phyloP scores from a whole-genome alignment of 2,329 filamentous ascomycete species.

The Myotisia sp. region DNA sequence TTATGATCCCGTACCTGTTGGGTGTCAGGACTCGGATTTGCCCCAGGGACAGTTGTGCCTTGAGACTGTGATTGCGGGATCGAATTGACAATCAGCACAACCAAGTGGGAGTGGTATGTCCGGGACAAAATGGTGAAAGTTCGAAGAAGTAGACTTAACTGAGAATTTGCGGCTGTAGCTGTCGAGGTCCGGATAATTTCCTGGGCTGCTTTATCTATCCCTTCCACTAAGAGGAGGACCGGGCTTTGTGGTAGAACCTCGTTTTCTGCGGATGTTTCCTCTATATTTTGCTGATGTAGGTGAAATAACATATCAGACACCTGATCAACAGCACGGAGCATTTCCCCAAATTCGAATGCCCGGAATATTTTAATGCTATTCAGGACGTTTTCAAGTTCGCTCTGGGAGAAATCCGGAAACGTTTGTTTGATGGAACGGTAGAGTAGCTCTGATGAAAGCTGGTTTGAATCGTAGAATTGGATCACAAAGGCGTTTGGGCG shows the following conservation, averaged over 20 bases:
- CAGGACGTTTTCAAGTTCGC: slow-evolving; percentile 7
- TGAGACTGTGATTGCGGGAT: slow-evolving; percentile 10
- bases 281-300: slow-evolving; percentile 1
- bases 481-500: slow-evolving; percentile 9
- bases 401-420: slow-evolving; percentile 5
- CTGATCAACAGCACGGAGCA: slow-evolving; percentile 9
- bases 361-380: slow-evolving; percentile 9
- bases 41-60: background rate
- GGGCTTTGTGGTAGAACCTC: slow-evolving; percentile 5
- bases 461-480: slow-evolving; percentile 9
- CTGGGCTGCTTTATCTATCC: slow-evolving; percentile 25
- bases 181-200: slow-evolving; percentile 27
- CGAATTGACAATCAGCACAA: slow-evolving; percentile 26
- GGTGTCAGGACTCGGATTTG: background rate
- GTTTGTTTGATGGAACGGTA: slow-evolving; percentile 7
- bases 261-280: background rate
- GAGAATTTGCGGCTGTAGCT: slow-evolving; percentile 21
- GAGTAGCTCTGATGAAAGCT: slow-evolving; percentile 4
- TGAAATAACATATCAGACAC: slow-evolving; percentile 11
- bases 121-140: slow-evolving; percentile 23
- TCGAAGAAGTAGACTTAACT: slow-evolving; percentile 20
- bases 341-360: slow-evolving; percentile 11
- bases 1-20: no score
- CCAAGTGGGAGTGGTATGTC: slow-evolving; percentile 17
- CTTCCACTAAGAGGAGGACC: slow-evolving; percentile 21